Evolutionary conservation across 1,284 basidiomycete genomes (phyloP), one percentile per base, ranked within the genome.

Genomic region (Pseudozyma hubeiensis): DNA sequence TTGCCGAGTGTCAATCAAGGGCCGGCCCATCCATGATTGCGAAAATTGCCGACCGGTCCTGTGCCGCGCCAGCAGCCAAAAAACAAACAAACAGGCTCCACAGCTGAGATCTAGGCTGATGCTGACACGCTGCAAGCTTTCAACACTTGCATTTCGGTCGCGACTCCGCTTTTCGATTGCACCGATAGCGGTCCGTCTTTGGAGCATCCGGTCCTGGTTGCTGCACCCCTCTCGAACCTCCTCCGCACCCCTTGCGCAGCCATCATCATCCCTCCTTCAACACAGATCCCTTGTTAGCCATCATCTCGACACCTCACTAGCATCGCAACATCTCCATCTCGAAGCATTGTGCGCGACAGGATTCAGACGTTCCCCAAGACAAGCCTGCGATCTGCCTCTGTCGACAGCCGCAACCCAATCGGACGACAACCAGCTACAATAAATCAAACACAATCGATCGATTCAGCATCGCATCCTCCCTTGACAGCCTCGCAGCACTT

Each of bases 1-100:
- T 44, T 45, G 53, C 33, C 53, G 43, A 45, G 17, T 8, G 33
- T 11, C 33, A 54, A 54, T 54, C 53, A 55, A 48, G 45, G 45
- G 53, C 53, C 35, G 45, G 53, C 53, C 35, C 53, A 47, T 11
- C 47, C 33, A 10, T 17, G 16, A 44, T 33, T n/a, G 8, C 24
- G n/a, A 37, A 40, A 17, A 30, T 31, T 55, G 45, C 45, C 37
- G 44, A 55, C 53, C 43, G 53, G 44, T 46, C n/a, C 41, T 34
- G 40, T 16, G 19, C 52, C 52, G 47, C 47, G 47, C 40, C 37
- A 37, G 19, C 13, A 33, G 30, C 8, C 11, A 44, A 24, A 45
- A 29, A 40, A 41, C 17, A 39, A 53, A 14, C 37, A 16, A 14
- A 14, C 50, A 53, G 16, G 16, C 10, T 16, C 14, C 1, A 13